A percentile compares a stretch with the other conserved stretches of the same genome.
Conservation (phyloP, 2,329 filamentous ascomycete genomes). For the Phoma sp. region DNA sequence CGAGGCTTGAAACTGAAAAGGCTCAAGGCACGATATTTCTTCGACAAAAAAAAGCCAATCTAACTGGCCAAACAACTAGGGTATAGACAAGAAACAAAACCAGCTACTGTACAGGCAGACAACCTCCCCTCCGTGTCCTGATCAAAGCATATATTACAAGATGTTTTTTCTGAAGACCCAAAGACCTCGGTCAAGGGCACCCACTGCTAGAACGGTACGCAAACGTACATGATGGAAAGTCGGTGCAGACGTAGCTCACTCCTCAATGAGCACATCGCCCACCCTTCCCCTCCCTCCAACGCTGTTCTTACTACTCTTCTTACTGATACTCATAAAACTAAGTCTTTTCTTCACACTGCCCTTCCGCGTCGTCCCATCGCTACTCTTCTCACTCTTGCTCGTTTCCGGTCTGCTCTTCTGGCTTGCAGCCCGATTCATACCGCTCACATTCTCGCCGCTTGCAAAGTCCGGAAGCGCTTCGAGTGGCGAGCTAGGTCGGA, state of each 20-base stretch:
- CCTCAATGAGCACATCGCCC: conserved; percentile 44
- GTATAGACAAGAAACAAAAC: conserved; percentile 14
- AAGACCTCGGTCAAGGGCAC: background rate
- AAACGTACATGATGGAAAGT: background rate
- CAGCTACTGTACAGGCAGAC: conserved; percentile 9
- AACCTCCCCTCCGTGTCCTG: background rate
- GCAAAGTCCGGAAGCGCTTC: conserved; percentile 40
- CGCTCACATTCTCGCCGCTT: conserved; percentile 15
- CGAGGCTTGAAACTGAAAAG: background rate
- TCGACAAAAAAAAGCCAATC: background rate
- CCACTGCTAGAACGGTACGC: background rate
- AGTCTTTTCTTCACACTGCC: conserved; percentile 76
- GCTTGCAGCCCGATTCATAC: conserved; percentile 20
- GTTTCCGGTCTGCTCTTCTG: conserved; percentile 37
- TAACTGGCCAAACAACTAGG: conserved; percentile 9
- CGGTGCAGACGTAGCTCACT: conserved; percentile 20
- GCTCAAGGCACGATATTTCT: background rate
- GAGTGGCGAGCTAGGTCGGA: conserved; percentile 38
- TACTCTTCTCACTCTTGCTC: conserved; percentile 51
- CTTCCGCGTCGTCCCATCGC: conserved; percentile 54
- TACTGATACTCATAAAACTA: conserved; percentile 78
- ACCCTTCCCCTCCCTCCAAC: conserved; percentile 36
- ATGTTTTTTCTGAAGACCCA: background rate
- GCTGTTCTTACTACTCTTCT: conserved; percentile 68
- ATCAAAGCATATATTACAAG: conserved; percentile 5